Evolutionary conservation across 2,329 filamentous ascomycete species (phyloP).

Genomic region (Apiospora pterosperma): DNA sequence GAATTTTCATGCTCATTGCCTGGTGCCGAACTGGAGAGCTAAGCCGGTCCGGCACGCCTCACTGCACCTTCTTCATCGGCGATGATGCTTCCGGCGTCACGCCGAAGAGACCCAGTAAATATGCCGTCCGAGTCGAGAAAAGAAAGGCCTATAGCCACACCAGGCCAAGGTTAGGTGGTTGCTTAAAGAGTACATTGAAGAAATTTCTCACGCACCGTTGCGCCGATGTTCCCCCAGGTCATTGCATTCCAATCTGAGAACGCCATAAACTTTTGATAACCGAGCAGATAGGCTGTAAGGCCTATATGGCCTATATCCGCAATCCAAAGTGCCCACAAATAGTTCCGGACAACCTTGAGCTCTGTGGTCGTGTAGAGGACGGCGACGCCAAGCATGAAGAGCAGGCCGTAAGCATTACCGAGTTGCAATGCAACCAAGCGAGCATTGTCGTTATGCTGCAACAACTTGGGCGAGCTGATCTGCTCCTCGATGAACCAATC

Average conservation of each 20-base stretch:
- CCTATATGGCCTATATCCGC: constrained; percentile 67
- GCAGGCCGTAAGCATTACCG: constrained; percentile 65
- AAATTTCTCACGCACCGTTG: constrained; percentile 46
- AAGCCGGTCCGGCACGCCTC: background rate
- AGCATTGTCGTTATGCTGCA: constrained; percentile 39
- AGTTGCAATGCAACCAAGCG: constrained; percentile 63
- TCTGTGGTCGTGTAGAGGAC: constrained; percentile 64
- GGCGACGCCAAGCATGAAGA: constrained; percentile 61
- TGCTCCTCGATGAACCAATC: constrained; percentile 64
- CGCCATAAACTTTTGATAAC: constrained; percentile 49
- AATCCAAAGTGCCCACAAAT: constrained; percentile 61
- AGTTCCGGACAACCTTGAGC: constrained; percentile 62
- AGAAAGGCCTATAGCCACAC: constrained; percentile 43
- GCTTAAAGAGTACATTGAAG: background rate
- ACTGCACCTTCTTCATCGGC: background rate
- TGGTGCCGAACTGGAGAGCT: background rate
- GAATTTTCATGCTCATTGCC: background rate
- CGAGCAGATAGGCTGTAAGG: constrained; percentile 57
- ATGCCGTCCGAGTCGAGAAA: constrained; percentile 52
- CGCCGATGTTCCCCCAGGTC: constrained; percentile 70
- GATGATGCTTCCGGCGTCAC: constrained; percentile 27
- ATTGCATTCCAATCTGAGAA: constrained; percentile 62
- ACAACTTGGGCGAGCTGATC: constrained; percentile 37
- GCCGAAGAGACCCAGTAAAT: constrained; percentile 59
- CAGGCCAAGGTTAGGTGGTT: background rate